Evolutionary conservation across 176 grass and related monocot genomes (phyloP), one percentile per base, ranked within the genome.

Genomic region (Carex littledalei): DNA sequence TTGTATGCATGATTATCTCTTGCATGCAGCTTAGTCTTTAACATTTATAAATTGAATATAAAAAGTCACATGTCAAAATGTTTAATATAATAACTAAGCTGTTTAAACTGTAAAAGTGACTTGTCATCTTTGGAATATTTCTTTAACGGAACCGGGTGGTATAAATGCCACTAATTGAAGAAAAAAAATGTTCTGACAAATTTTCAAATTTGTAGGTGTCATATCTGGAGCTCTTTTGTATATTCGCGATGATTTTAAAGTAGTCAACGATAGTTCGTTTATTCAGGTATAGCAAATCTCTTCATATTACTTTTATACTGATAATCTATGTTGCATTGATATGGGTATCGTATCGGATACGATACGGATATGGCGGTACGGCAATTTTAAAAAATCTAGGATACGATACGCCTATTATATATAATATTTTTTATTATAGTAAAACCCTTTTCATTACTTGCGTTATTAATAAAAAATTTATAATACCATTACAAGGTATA

Each of bases 211-310:
- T 68, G 49, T 58, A 98, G 95, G 95, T 90, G 95, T 98, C 60
- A 95, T 98, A 84, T 98, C 93, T 49, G 95, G 95, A 62, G 95
- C 95, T 31, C 93, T 98, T 87, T 29, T 98, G 34, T 98, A 98
- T 37, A 95, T 98, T 49, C 93, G 95, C 1, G 95, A 98, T 41
- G 95, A 98, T 21, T 98, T 98, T 83, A 88, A 88, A 35, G 87
- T 57, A 0, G 85, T 98, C 16, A 93, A 66, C 55, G 86, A 93
- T 75, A 98, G 94, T 84, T 85, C 88, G 34, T 78, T 98, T 80
- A 84, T 98, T 86, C 95, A 98, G 92, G 95, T 98, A 93, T 31
- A 32, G 49, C 3, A 4, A 77, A 77, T 55, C 5, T 16, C 21
- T 77, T 77, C 73, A 77, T 55, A 77, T 29, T 50, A 74, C 69